Evolutionary conservation across 2,329 filamentous ascomycete species (phyloP).

Genomic region (Coleophoma crateriformis): DNA sequence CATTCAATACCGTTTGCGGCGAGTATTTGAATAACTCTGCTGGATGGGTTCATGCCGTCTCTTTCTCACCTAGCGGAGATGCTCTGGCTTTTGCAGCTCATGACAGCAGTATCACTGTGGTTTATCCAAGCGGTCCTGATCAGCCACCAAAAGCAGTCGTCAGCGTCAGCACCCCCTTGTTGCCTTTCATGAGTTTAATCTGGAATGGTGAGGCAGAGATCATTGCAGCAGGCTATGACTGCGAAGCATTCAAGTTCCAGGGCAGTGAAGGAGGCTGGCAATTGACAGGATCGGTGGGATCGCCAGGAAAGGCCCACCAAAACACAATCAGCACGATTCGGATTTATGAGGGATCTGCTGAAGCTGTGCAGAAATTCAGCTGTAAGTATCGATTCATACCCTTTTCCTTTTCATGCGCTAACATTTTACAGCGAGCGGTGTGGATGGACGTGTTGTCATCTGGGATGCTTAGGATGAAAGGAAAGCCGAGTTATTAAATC

Average conservation of each 20-base stretch:
- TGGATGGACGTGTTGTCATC: slow-evolving; percentile 77
- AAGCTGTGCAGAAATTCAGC: slow-evolving; percentile 72
- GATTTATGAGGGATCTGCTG: slow-evolving; percentile 62
- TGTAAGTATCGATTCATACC: slow-evolving; percentile 52
- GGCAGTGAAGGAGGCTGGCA: slow-evolving; percentile 80
- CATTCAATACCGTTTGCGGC: slow-evolving; percentile 97
- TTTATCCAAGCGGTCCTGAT: slow-evolving; percentile 88
- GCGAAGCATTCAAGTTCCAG: slow-evolving; percentile 83
- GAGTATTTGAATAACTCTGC: slow-evolving; percentile 95
- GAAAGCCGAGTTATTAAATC: no score
- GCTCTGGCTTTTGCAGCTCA: slow-evolving; percentile 93
- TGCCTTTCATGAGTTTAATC: slow-evolving; percentile 88
- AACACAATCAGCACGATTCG: slow-evolving; percentile 90
- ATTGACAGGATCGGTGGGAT: slow-evolving; percentile 76
- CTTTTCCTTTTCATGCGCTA: slow-evolving; percentile 9
- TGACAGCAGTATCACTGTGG: slow-evolving; percentile 93
- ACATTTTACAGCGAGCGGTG: slow-evolving; percentile 60
- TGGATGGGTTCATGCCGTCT: slow-evolving; percentile 91
- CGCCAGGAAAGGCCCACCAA: slow-evolving; percentile 69
- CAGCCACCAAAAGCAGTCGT: slow-evolving; percentile 87
- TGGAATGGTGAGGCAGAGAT: slow-evolving; percentile 93
- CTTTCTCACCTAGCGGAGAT: slow-evolving; percentile 88
- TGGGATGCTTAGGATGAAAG: slow-evolving; percentile 54
- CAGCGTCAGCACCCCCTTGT: slow-evolving; percentile 80
- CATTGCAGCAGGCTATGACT: slow-evolving; percentile 87